Evolutionary conservation across 352 stramenopile species (phyloP).

Genomic region (Plasmopara halstedii): DNA sequence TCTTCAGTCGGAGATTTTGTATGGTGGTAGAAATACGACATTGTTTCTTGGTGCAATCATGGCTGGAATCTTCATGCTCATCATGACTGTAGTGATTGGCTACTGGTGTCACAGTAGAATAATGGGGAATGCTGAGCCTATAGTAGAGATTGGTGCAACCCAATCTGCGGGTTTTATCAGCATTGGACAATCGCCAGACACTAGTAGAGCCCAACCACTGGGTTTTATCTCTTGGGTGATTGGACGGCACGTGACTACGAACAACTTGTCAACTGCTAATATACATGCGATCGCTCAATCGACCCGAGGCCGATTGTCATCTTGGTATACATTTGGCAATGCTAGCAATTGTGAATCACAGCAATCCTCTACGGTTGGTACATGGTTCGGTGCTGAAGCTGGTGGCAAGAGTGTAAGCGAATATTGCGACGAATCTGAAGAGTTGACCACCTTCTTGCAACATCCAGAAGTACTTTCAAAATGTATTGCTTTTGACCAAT

Average conservation of each 20-base stretch:
- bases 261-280: conserved; percentile 11
- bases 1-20: conserved; percentile 1
- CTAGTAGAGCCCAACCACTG: conserved; percentile 6
- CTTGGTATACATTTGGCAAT: conserved; percentile 28
- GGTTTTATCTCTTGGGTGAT: conserved; percentile 15
- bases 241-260: conserved; percentile 10
- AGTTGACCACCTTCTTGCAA: conserved; percentile 40
- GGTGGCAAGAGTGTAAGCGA: conserved; percentile 45
- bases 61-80: conserved; percentile 11
- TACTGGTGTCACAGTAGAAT: conserved; percentile 21
- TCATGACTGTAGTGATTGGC: conserved; percentile 8
- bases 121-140: conserved; percentile 2
- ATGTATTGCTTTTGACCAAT: conserved; percentile 52
- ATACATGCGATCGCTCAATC: conserved; percentile 19
- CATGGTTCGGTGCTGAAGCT: conserved; percentile 13
- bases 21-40: conserved; percentile 2
- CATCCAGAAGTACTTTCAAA: conserved; percentile 42
- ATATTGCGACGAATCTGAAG: conserved; percentile 54
- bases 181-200: too few species aligned
- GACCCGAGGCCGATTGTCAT: conserved; percentile 15
- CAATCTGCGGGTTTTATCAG: too few species aligned
- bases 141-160: conserved; percentile 4
- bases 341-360: conserved; percentile 19
- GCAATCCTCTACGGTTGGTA: conserved; percentile 24
- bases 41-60: conserved; percentile 11